A percentile compares a stretch with the other conserved stretches of the same genome.
Evolutionary conservation across 306 rosid genomes (phyloP).

Genomic region (Citrullus amarus): DNA sequence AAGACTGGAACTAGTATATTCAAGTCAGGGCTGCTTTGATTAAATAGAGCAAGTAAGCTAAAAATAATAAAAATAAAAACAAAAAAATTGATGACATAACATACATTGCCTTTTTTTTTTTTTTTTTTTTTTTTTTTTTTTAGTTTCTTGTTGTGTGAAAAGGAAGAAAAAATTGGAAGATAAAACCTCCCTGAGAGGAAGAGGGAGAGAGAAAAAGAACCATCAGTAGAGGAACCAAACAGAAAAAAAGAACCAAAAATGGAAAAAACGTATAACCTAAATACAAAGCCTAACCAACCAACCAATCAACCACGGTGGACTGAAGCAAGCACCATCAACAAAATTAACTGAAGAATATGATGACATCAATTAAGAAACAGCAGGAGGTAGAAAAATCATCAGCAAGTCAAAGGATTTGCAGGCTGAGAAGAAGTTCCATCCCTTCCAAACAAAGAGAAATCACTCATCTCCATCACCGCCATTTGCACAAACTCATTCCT

Average conservation of each 20-base stretch:
- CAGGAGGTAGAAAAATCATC: not conserved
- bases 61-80: not conserved
- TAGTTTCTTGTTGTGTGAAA: not conserved
- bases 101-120: not conserved
- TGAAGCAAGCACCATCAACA: not conserved
- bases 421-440: not conserved
- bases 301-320: not conserved
- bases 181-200: not conserved
- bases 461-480: not conserved
- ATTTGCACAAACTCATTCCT: not conserved
- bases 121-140: no score
- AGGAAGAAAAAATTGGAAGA: not conserved
- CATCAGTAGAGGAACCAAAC: not conserved
- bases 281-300: not conserved
- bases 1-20: conserved; percentile 20
- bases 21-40: not conserved
- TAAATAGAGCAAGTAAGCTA: not conserved
- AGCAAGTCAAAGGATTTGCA: not conserved
- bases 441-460: not conserved
- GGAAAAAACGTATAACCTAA: not conserved
- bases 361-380: not conserved
- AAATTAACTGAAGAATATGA: not conserved
- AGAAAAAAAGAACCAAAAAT: not conserved
- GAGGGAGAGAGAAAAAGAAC: not conserved
- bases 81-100: not conserved